Evolutionary conservation across 768 basidiomycete genomes (phyloP).

Genomic region (Leccinum boreale): DNA sequence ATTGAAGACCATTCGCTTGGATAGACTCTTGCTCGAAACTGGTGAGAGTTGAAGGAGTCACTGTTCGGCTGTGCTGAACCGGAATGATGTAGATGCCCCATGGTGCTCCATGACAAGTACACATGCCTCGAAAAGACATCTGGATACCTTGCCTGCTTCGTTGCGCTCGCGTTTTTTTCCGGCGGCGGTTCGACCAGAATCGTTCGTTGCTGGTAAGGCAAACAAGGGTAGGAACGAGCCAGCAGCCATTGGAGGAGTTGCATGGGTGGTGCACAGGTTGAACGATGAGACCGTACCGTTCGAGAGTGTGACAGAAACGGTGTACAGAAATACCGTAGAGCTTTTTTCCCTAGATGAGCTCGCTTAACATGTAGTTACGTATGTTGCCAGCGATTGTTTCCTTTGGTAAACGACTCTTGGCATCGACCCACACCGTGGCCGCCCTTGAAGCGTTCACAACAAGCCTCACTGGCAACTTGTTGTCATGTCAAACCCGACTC

Average conservation of each 20-base stretch:
- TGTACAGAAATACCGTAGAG: slow-evolving; percentile 61
- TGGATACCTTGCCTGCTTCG: slow-evolving; percentile 45
- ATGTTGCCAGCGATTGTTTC: not conserved
- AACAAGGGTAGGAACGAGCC: slow-evolving; percentile 84
- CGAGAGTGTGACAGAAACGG: slow-evolving; percentile 52
- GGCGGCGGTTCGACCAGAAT: slow-evolving; percentile 49
- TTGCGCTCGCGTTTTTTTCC: slow-evolving; percentile 53
- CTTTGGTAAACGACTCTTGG: not conserved
- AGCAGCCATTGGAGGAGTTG: slow-evolving; percentile 59
- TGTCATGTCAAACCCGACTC: slow-evolving; percentile 15
- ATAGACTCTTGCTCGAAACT: slow-evolving; percentile 69
- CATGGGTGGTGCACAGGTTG: slow-evolving; percentile 61
- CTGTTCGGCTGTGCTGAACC: not conserved
- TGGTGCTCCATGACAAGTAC: slow-evolving; percentile 71
- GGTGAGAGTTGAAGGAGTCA: slow-evolving; percentile 38
- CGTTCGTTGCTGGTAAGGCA: slow-evolving; percentile 53
- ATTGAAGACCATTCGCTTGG: slow-evolving; percentile 52
- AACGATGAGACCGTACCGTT: slow-evolving; percentile 42
- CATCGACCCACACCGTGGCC: not conserved
- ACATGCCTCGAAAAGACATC: slow-evolving; percentile 54
- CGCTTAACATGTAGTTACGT: slow-evolving; percentile 15
- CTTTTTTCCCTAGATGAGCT: slow-evolving; percentile 52
- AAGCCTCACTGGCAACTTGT: not conserved
- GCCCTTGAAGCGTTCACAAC: not conserved
- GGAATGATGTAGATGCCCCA: slow-evolving; percentile 50